Conservation (phyloP, 441 rosid species). For the Breynia disticha region DNA sequence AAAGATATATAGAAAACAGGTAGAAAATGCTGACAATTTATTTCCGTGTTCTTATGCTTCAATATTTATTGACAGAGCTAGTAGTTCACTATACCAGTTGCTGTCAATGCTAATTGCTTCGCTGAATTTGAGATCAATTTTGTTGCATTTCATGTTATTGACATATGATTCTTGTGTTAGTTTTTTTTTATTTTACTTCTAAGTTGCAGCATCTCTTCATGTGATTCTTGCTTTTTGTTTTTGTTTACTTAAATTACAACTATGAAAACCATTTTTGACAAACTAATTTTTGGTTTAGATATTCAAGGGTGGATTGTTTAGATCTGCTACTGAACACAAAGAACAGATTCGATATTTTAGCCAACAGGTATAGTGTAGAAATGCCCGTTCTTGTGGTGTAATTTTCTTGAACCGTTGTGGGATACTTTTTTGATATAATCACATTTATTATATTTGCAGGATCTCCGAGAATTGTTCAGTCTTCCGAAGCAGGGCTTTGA, state of each 20-base stretch:
- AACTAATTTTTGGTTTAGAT: constrained; percentile 35
- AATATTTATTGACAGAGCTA: not conserved
- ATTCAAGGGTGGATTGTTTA: constrained; percentile 86
- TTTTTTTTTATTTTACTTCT: too few species aligned
- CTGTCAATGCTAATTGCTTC: too few species aligned
- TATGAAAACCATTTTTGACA: not conserved
- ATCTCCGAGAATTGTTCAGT: constrained; percentile 81
- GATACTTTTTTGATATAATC: not conserved
- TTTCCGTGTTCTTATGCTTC: not conserved
- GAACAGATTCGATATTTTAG: constrained; percentile 94
- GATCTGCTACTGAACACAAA: constrained; percentile 90
- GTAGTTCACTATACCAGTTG: too few species aligned
- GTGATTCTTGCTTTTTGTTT: too few species aligned
- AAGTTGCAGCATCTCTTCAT: too few species aligned
- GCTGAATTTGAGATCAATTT: too few species aligned
- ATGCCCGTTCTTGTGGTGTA: constrained; percentile 8
- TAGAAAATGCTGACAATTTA: constrained; percentile 9
- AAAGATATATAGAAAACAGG: constrained; percentile 96
- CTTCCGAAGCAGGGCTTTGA: constrained; percentile 86
- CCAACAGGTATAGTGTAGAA: constrained; percentile 85
- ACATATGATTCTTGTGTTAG: too few species aligned
- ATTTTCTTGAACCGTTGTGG: not conserved
- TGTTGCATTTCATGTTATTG: too few species aligned
- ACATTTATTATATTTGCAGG: constrained; percentile 35
- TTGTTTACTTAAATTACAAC: too few species aligned